Percentiles rank a stretch among this genome's conserved stretches.
Conservation (phyloP, 345 rosid genomes). For the Laguncularia racemosa region DNA sequence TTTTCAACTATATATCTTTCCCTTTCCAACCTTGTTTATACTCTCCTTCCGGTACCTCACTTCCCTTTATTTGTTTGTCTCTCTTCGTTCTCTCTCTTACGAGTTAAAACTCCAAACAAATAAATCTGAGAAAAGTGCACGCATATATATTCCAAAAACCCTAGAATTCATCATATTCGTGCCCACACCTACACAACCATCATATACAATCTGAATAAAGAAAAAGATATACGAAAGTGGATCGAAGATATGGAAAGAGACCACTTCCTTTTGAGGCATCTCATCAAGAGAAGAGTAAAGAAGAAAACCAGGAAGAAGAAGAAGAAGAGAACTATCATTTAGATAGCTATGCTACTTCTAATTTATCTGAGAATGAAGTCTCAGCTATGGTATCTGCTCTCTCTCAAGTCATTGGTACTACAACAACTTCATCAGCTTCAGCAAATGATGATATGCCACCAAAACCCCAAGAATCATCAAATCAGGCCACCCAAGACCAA, state of each 20-base stretch:
- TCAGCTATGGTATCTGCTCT: slow-evolving; percentile 84
- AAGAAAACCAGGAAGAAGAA: slow-evolving; percentile 13
- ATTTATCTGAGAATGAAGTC: slow-evolving; percentile 59
- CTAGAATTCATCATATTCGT: neutral
- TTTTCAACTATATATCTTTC: too few relatives aligned
- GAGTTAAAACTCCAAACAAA: too few relatives aligned
- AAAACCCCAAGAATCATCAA: neutral
- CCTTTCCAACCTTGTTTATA: too few relatives aligned
- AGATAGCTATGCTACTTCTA: slow-evolving; percentile 23
- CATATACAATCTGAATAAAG: neutral
- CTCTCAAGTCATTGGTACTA: slow-evolving; percentile 42
- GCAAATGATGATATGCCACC: slow-evolving; percentile 7
- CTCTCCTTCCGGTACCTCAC: too few relatives aligned
- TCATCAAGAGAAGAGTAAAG: slow-evolving; percentile 19
- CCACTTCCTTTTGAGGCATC: slow-evolving; percentile 24
- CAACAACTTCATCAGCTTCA: slow-evolving; percentile 4
- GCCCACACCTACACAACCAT: neutral
- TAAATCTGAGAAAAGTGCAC: neutral
- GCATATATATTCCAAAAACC: neutral
- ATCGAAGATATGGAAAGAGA: slow-evolving; percentile 27
- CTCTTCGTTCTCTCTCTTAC: too few relatives aligned
- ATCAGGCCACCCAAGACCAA: neutral
- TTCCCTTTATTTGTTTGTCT: too few relatives aligned
- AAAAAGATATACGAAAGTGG: slow-evolving; percentile 20
- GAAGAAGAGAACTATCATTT: slow-evolving; percentile 9